Conservation (phyloP, 371 early-diverging fungal genomes). For the Mortierella sp. region DNA sequence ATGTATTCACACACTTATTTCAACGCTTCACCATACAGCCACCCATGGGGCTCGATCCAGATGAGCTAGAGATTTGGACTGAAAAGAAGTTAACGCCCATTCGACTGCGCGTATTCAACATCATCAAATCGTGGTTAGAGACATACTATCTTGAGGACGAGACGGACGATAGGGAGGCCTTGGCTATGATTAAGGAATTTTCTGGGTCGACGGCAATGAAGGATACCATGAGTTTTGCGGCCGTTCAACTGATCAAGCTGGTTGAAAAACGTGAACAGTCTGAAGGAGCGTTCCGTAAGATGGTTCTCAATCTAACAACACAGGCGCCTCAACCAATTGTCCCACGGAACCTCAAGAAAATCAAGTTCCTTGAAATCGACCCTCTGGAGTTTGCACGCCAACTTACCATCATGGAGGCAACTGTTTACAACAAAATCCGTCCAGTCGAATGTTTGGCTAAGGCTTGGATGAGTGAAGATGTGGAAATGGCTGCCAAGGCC, state of each 20-base stretch:
- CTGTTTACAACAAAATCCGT: conserved; percentile 83
- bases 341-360: conserved; percentile 73
- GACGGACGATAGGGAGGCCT: conserved; percentile 75
- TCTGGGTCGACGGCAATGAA: conserved; percentile 76
- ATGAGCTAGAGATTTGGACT: conserved; percentile 85
- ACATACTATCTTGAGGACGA: conserved; percentile 87
- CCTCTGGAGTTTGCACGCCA: conserved; percentile 95
- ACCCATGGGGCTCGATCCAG: conserved; percentile 76
- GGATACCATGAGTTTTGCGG: conserved; percentile 77
- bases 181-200: conserved; percentile 72
- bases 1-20: conserved; percentile 78
- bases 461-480: conserved; percentile 87
- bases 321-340: conserved; percentile 76
- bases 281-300: conserved; percentile 67
- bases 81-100: conserved; percentile 89
- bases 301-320: conserved; percentile 72
- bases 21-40: conserved; percentile 80
- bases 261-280: conserved; percentile 77
- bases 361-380: conserved; percentile 88
- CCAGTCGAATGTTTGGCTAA: conserved; percentile 91
- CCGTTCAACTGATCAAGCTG: conserved; percentile 76
- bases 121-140: conserved; percentile 94
- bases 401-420: conserved; percentile 91
- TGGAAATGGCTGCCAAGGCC: conserved; percentile 64
- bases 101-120: conserved; percentile 89